Base-by-base conservation (phyloP, 2,329 filamentous ascomycete species). In the Fusarium acutatum region DNA sequence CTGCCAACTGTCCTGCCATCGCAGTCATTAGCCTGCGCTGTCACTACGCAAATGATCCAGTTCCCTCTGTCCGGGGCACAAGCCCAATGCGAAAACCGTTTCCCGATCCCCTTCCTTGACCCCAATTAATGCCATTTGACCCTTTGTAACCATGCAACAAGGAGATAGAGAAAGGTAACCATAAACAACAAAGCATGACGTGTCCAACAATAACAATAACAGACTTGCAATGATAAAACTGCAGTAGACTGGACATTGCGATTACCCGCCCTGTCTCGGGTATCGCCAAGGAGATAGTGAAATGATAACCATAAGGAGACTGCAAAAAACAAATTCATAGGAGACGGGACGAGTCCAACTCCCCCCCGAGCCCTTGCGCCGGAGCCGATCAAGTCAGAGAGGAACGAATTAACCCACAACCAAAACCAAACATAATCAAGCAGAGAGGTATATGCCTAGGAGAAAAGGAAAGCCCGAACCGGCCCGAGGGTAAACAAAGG, bases 21-120 rank as follows among this genome's bases (percentile, higher is more conserved):
- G 82, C 83, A 85, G 83, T 82, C 83, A 85, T 84, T 83, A 84
- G 83, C 82, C 81, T 80, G 82, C 82, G 80, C 77, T 79, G 69
- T 75, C 77, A 74, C 75, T 69, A 64, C 77, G 72, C 77, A 77
- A 70, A 70, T 58, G 77, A 78, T 79, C 79, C 79, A 76, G 76
- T 79, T 73, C 73, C 76, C 76, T 72, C 75, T 77, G 73, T 72
- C 69, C 75, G 61, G 72, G 66, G 69, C 67, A 50, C 71, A 75
- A 78, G 65, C 74, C 71, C 74, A 77, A 75, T 77, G 74, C 73
- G 67, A 79, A 79, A 75, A 68, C 69, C 75, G 67, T 70, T 60
- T 68, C 75, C 77, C 61, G 72, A 71, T 75, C 72, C 78, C 75
- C 68, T 76, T 75, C 68, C 75, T 72, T 74, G 66, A 72, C 74